phyloP scores from a whole-genome alignment of 2,329 filamentous ascomycete genomes.

The Arachnomyces sp. region DNA sequence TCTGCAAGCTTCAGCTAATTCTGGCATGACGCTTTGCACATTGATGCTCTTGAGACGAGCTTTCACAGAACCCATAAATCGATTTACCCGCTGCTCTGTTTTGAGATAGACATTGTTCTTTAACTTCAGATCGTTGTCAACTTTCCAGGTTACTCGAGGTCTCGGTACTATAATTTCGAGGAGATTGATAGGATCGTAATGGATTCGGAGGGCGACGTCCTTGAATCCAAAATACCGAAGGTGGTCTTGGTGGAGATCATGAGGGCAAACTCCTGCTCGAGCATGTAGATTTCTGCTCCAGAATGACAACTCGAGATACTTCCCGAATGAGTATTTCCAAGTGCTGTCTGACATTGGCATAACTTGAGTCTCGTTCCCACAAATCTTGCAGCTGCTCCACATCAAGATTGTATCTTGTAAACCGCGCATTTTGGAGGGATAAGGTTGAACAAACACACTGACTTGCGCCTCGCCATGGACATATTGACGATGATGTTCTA shows the following conservation, averaged over 20 bases:
- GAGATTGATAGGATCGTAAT: conserved; percentile 86
- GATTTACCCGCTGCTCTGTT: conserved; percentile 72
- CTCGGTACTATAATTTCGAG: conserved; percentile 91
- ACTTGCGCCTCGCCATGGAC: conserved; percentile 93
- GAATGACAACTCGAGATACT: conserved; percentile 95
- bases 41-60: conserved; percentile 79
- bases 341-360: conserved; percentile 88
- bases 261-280: conserved; percentile 71
- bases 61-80: conserved; percentile 83
- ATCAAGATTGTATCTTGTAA: conserved; percentile 75
- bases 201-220: conserved; percentile 77
- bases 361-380: conserved; percentile 80
- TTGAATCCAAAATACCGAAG: conserved; percentile 86
- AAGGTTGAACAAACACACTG: conserved; percentile 79
- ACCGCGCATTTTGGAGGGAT: conserved; percentile 57
- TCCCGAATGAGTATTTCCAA: conserved; percentile 97
- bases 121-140: conserved; percentile 82
- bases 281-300: conserved; percentile 78
- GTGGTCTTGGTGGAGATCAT: conserved; percentile 89
- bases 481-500: conserved; percentile 90
- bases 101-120: conserved; percentile 86
- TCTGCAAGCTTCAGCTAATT: conserved; percentile 76
- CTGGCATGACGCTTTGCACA: conserved; percentile 80
- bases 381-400: conserved; percentile 96
- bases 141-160: conserved; percentile 91